Percentiles rank a stretch among this genome's conserved stretches.
Evolutionary conservation across 2,329 filamentous ascomycete genomes (phyloP).

Genomic region (Metarhizium sp.): DNA sequence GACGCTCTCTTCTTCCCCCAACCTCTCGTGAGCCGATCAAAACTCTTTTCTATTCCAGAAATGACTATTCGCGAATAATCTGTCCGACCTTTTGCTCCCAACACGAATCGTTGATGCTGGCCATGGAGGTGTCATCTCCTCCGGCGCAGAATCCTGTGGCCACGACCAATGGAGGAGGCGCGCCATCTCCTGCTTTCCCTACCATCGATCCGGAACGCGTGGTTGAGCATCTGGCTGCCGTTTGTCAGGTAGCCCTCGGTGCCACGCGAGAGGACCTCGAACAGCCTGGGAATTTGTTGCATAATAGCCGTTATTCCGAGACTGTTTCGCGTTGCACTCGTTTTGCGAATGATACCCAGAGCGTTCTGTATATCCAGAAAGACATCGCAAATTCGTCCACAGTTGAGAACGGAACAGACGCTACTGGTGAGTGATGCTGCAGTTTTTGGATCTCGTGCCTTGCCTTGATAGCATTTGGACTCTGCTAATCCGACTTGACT

Average conservation of each 20-base stretch:
- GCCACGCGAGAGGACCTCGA: conserved; percentile 72
- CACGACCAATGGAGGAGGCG: conserved; percentile 29
- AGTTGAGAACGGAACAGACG: conserved; percentile 37
- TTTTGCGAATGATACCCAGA: conserved; percentile 82
- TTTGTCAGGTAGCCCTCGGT: conserved; percentile 66
- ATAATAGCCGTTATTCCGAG: conserved; percentile 60
- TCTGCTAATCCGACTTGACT: not conserved
- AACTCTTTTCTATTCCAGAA: not conserved
- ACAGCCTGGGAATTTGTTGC: conserved; percentile 72
- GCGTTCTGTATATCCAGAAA: conserved; percentile 86
- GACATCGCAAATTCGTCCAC: conserved; percentile 51
- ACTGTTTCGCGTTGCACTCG: conserved; percentile 80
- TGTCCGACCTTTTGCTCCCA: not conserved
- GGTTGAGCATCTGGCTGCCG: conserved; percentile 61
- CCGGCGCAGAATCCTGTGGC: conserved; percentile 31
- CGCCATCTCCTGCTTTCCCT: conserved; percentile 35
- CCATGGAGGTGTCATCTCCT: conserved; percentile 45
- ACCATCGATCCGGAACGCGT: conserved; percentile 59
- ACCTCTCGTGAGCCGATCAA: not conserved
- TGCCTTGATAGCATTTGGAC: not conserved
- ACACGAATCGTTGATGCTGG: conserved; percentile 10
- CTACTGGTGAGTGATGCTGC: conserved; percentile 29
- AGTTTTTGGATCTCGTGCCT: not conserved
- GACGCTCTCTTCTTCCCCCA: not conserved
- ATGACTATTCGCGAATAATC: conserved; percentile 1